These are phyloP conservation scores for Torrubiella hemipterigena DNA, from an alignment of 2,329 filamentous ascomycete species.

Conservation along the genomic window DNA sequence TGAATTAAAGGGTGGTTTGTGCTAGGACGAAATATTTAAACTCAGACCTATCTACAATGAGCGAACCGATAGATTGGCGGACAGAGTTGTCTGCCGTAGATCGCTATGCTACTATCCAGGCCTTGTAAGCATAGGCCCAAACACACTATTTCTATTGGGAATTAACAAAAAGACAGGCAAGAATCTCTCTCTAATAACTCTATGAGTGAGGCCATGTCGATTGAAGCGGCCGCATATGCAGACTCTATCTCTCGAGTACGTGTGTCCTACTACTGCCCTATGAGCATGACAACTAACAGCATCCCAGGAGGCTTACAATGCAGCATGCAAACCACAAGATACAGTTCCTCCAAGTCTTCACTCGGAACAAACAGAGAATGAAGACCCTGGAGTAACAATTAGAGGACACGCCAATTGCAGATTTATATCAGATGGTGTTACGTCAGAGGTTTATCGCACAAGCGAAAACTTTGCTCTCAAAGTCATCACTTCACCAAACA, in stretches of 20 bases:
- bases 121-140: constrained; percentile 14
- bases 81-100: constrained; percentile 3
- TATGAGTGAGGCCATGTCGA: constrained; percentile 41
- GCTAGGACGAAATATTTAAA: too few species aligned
- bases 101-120: constrained; percentile 3
- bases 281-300: constrained; percentile 9
- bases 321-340: constrained; percentile 2
- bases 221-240: constrained; percentile 55
- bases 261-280: constrained; percentile 3
- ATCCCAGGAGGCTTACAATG: constrained; percentile 29
- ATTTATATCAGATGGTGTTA: constrained; percentile 55
- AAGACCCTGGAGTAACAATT: constrained; percentile 30
- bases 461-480: constrained; percentile 61
- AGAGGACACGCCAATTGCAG: constrained; percentile 41
- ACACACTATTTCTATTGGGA: constrained; percentile 1
- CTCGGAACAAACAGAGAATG: constrained; percentile 1
- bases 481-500: constrained; percentile 63
- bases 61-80: constrained; percentile 5
- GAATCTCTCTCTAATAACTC: constrained; percentile 15
- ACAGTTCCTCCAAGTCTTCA: constrained; percentile 1
- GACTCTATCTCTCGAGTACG: constrained; percentile 45
- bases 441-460: constrained; percentile 72
- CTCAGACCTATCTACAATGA: constrained; percentile 3
- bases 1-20: too few species aligned
- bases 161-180: constrained; percentile 13